Evolutionary conservation across 306 rosid genomes (phyloP).

Genomic region (Sindora glabra): DNA sequence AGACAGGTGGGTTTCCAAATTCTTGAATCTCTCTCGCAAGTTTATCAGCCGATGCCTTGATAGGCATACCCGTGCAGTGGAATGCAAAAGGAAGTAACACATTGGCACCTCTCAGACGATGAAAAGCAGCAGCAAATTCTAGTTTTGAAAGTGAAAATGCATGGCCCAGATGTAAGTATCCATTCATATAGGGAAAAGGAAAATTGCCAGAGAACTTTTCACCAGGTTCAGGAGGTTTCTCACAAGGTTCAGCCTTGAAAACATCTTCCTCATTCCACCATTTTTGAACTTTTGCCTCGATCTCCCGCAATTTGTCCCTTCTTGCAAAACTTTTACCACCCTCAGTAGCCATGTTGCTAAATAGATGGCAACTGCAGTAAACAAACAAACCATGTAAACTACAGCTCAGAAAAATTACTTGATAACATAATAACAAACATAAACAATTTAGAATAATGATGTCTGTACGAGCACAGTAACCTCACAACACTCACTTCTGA

Average conservation of each 20-base stretch:
- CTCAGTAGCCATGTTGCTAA: slow-evolving; percentile 57
- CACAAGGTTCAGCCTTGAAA: slow-evolving; percentile 67
- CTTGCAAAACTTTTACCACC: slow-evolving; percentile 68
- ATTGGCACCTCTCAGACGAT: slow-evolving; percentile 75
- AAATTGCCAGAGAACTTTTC: slow-evolving; percentile 88
- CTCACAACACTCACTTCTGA: background rate
- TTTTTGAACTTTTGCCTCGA: slow-evolving; percentile 50
- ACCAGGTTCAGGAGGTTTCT: slow-evolving; percentile 46
- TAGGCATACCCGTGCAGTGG: slow-evolving; percentile 98
- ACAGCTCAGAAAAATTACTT: background rate
- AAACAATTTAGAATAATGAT: background rate
- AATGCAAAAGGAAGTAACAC: slow-evolving; percentile 82
- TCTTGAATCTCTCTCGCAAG: slow-evolving; percentile 63
- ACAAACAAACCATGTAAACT: background rate
- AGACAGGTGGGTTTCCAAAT: slow-evolving; percentile 72
- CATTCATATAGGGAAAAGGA: slow-evolving; percentile 93
- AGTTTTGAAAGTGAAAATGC: slow-evolving; percentile 74
- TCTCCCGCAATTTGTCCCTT: slow-evolving; percentile 67
- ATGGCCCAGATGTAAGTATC: slow-evolving; percentile 77
- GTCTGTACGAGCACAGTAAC: background rate
- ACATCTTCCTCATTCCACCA: slow-evolving; percentile 83
- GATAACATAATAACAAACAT: background rate
- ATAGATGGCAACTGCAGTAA: slow-evolving; percentile 36
- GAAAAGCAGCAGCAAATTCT: slow-evolving; percentile 85
- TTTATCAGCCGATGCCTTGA: slow-evolving; percentile 93